phyloP scores from a whole-genome alignment of 305 asterid genomes.

The Fraxinus paxiana region DNA sequence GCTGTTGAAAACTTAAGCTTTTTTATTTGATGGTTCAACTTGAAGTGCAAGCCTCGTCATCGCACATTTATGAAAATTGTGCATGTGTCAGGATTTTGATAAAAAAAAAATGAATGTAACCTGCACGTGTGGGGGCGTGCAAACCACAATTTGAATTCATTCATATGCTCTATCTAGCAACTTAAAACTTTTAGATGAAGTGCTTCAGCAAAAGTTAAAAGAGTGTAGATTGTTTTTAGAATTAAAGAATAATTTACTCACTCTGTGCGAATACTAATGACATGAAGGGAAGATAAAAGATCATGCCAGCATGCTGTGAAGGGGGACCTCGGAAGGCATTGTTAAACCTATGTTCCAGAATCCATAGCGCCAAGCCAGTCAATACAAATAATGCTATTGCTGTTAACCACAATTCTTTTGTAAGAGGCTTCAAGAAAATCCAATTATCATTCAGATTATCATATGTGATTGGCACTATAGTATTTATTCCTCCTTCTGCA shows the following conservation, averaged over 20 bases:
- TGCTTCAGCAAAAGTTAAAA: background rate
- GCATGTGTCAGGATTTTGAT: background rate
- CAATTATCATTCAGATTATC: slow-evolving; percentile 24
- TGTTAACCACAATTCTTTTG: slow-evolving; percentile 33
- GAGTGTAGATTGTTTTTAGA: background rate
- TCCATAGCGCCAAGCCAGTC: slow-evolving; percentile 42
- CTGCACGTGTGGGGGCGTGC: background rate
- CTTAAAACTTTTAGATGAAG: background rate
- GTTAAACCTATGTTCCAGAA: slow-evolving; percentile 42
- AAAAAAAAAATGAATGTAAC: background rate
- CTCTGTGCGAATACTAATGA: slow-evolving; percentile 43
- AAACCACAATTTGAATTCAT: background rate
- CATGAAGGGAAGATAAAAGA: slow-evolving; percentile 38
- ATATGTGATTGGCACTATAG: slow-evolving; percentile 16
- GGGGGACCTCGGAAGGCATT: slow-evolving; percentile 37
- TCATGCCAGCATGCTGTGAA: slow-evolving; percentile 38
- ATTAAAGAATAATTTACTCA: slow-evolving; percentile 11
- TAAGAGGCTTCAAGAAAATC: slow-evolving; percentile 41
- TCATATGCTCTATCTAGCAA: background rate
- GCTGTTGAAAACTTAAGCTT: background rate
- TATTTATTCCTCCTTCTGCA: slow-evolving; percentile 38
- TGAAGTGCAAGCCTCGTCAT: background rate
- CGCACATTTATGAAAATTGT: background rate
- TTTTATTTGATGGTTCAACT: background rate
- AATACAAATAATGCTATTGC: slow-evolving; percentile 35